Conservation (phyloP, 1,284 basidiomycete species). For the Trichosporon ovoides region DNA sequence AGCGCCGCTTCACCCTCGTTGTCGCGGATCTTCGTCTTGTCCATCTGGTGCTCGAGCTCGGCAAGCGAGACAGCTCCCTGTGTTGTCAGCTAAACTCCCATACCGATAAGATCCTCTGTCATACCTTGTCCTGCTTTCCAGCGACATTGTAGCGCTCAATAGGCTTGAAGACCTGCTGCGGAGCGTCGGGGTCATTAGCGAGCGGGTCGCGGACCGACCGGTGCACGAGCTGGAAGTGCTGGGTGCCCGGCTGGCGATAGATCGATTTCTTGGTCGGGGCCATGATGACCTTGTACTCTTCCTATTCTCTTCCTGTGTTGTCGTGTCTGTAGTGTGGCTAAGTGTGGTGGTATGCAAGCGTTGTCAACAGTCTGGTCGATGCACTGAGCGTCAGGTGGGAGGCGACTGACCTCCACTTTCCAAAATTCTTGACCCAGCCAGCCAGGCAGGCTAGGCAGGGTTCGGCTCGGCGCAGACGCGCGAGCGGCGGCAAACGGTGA, state of each 20-base stretch:
- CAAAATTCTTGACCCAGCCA: too few species aligned
- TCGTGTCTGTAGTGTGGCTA: neutral
- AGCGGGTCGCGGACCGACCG: slow-evolving; percentile 93
- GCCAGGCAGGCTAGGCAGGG: too few species aligned
- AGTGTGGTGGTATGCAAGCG: neutral
- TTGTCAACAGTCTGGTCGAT: neutral
- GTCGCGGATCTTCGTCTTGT: slow-evolving; percentile 34
- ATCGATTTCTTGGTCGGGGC: slow-evolving; percentile 63
- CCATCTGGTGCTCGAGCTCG: slow-evolving; percentile 52
- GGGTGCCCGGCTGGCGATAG: slow-evolving; percentile 79
- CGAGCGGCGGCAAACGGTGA: slow-evolving; percentile 1
- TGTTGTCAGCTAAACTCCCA: slow-evolving; percentile 47
- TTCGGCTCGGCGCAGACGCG: neutral
- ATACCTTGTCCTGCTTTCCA: slow-evolving; percentile 51
- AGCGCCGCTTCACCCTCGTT: slow-evolving; percentile 76
- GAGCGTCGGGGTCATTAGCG: slow-evolving; percentile 78
- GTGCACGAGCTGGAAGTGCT: slow-evolving; percentile 96
- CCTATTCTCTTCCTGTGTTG: too few species aligned
- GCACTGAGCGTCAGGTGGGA: neutral
- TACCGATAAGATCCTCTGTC: too few species aligned
- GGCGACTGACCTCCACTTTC: slow-evolving; percentile 11
- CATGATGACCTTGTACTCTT: slow-evolving; percentile 26
- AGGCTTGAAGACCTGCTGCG: slow-evolving; percentile 78
- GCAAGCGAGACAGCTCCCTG: slow-evolving; percentile 50
- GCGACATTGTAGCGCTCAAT: slow-evolving; percentile 64